Base-by-base conservation (phyloP, 1,284 basidiomycete species). In the Microstroma glucosiphilum region DNA sequence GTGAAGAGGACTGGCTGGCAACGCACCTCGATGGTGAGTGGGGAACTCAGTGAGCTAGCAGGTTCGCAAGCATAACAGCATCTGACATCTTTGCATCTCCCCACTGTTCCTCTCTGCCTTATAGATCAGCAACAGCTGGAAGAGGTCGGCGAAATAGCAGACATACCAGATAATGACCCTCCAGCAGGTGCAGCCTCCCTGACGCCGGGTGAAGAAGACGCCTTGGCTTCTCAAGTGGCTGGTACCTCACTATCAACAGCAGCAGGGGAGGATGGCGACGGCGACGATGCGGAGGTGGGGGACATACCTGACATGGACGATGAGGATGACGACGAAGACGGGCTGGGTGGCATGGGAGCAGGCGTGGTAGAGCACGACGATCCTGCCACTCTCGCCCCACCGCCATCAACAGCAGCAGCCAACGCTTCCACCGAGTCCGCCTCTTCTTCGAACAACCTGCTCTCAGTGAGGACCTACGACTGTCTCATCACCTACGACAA, bases 401-500 rank as follows among this genome's bases (percentile, higher is more conserved):
- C 61, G 17, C n/a, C 60, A 12, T 61, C 63, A 21, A 81, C n/a
- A 80, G 82, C 8, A 79, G 84, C 21, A 68, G 81, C 90, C 62
- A 88, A 88, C n/a, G 87, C 87, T 53, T 86, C 87, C 49, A 86
- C 86, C 21, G 84, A 81, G 11, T 78, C 74, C 6, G 67, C 69
- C 61, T 74, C 74, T 6, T 40, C 51, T 7, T 25, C 17, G 4
- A 72, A 60, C 37, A 96, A 96, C 75, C 83, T 98, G 25, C 83
- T 97, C 49, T 90, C 92, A 83, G 91, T 98, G 53, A 86, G 94
- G 74, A 98, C 93, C 23, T 99, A 99, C 83, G 96, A 99, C 81
- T 96, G 96, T 78, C 91, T 96, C 87, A 98, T 99, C 82, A 92
- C 91, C 43, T 98, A 98, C 82, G 94, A 98, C 85, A 98, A 98